Conservation (phyloP, 2,329 filamentous ascomycete species). For the Botrytis deweyae region DNA sequence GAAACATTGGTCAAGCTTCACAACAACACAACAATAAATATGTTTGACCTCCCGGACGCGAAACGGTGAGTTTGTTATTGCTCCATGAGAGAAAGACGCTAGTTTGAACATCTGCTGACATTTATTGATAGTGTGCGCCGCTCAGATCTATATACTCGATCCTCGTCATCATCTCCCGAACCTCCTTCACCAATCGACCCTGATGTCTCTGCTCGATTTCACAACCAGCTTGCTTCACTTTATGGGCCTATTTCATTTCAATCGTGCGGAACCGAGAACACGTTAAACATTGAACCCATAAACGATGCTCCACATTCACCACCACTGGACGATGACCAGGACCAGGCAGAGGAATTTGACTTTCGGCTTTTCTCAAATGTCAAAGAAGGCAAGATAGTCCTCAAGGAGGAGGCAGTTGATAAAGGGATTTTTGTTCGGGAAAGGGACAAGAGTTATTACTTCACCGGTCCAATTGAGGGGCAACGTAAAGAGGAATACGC, state of each 20-base stretch:
- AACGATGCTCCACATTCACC: slow-evolving; percentile 30
- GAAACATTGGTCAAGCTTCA: not conserved
- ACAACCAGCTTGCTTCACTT: slow-evolving; percentile 30
- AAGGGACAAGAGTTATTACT: slow-evolving; percentile 51
- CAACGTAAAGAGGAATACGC: slow-evolving; percentile 45
- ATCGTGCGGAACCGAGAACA: not conserved
- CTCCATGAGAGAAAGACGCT: not conserved
- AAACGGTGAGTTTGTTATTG: slow-evolving; percentile 46
- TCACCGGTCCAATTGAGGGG: slow-evolving; percentile 44
- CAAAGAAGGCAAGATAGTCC: slow-evolving; percentile 47
- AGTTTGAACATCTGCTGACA: slow-evolving; percentile 17
- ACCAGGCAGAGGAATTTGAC: slow-evolving; percentile 47
- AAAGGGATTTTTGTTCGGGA: slow-evolving; percentile 44
- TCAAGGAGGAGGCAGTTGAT: slow-evolving; percentile 45
- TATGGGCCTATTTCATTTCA: slow-evolving; percentile 29
- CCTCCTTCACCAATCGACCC: slow-evolving; percentile 32
- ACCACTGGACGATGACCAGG: slow-evolving; percentile 12
- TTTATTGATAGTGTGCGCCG: slow-evolving; percentile 50
- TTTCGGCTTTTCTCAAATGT: slow-evolving; percentile 55
- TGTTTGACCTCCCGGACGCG: slow-evolving; percentile 54
- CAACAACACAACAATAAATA: slow-evolving; percentile 32
- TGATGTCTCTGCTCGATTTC: slow-evolving; percentile 26
- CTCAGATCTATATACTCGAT: slow-evolving; percentile 49
- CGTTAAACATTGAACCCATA: slow-evolving; percentile 24
- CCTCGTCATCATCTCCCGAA: slow-evolving; percentile 26